Percentiles rank a stretch among this genome's conserved stretches.
Conservation (phyloP, 1,284 basidiomycete species). For the Phellopilus nigrolimitatus region DNA sequence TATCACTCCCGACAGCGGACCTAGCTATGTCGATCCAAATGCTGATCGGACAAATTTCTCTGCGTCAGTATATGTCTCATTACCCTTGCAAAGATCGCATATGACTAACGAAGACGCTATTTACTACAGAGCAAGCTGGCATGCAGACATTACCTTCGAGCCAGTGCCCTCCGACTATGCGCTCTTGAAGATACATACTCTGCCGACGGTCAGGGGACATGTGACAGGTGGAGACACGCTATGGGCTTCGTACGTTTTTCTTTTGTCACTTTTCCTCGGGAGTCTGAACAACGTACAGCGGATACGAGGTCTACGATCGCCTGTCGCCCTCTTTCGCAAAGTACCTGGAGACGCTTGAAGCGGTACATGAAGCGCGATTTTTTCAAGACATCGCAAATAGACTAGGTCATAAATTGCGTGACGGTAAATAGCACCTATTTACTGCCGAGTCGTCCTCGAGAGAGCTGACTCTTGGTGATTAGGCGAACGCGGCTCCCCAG, state of each 20-base stretch:
- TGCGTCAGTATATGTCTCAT: slow-evolving; percentile 2
- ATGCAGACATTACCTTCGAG: slow-evolving; percentile 70
- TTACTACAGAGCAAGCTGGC: slow-evolving; percentile 46
- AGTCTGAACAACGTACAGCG: slow-evolving; percentile 28
- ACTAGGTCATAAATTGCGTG: slow-evolving; percentile 23
- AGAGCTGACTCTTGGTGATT: slow-evolving; percentile 26
- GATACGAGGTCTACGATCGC: slow-evolving; percentile 61
- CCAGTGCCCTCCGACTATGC: slow-evolving; percentile 62
- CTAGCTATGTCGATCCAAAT: neutral
- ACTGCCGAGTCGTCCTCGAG: neutral
- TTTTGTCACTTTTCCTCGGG: neutral
- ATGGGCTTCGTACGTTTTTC: slow-evolving; percentile 31
- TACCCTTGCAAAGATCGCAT: neutral
- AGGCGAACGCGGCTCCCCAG: slow-evolving; percentile 47
- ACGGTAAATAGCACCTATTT: slow-evolving; percentile 41
- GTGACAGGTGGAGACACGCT: slow-evolving; percentile 35
- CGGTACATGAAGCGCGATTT: slow-evolving; percentile 49
- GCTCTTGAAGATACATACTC: slow-evolving; percentile 43
- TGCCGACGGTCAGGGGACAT: slow-evolving; percentile 38
- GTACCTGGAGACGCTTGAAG: slow-evolving; percentile 57
- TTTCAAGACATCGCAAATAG: slow-evolving; percentile 38
- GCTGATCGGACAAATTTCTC: slow-evolving; percentile 3
- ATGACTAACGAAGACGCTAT: slow-evolving; percentile 18
- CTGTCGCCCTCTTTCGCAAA: slow-evolving; percentile 51
- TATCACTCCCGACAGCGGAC: slow-evolving; percentile 40